Evolutionary conservation across 164 flowering plant species (phyloP).

Genomic region (grape (Vitis vinifera)): DNA sequence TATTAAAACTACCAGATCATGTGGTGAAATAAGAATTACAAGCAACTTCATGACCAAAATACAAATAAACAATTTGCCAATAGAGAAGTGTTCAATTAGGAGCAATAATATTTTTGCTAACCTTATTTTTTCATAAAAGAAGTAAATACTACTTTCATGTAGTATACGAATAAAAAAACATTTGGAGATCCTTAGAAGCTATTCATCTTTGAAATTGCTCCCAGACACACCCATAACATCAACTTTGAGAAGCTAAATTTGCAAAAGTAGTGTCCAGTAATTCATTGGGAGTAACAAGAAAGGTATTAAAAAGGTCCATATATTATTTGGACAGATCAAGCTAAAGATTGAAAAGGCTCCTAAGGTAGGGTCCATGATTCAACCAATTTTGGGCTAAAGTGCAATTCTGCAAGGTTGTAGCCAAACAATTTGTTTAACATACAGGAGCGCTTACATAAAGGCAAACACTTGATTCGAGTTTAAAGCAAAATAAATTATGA

Average conservation of each 20-base stretch:
- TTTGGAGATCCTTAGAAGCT: background rate
- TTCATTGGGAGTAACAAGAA: background rate
- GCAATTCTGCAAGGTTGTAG: conserved; percentile 13
- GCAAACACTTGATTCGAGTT: conserved; percentile 20
- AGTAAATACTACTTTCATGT: no score
- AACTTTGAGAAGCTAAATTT: background rate
- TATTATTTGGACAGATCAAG: background rate
- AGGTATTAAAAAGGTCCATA: background rate
- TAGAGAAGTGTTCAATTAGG: no score
- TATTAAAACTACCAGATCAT: no score
- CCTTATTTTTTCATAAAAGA: no score
- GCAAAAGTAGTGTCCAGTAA: background rate
- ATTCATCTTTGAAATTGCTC: background rate
- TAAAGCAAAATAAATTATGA: conserved; percentile 33
- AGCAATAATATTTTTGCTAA: no score
- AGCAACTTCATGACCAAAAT: no score
- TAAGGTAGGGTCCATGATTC: conserved; percentile 26
- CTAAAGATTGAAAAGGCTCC: conserved; percentile 13
- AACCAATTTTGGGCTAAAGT: conserved; percentile 17
- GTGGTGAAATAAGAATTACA: no score
- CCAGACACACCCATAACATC: background rate
- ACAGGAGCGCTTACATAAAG: conserved; percentile 27
- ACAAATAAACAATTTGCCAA: no score
- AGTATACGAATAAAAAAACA: background rate
- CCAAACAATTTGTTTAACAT: conserved; percentile 13